A percentile compares a stretch with the other conserved stretches of the same genome.
Conservation (phyloP, 2,329 filamentous ascomycete genomes). For the Dothistroma pini region DNA sequence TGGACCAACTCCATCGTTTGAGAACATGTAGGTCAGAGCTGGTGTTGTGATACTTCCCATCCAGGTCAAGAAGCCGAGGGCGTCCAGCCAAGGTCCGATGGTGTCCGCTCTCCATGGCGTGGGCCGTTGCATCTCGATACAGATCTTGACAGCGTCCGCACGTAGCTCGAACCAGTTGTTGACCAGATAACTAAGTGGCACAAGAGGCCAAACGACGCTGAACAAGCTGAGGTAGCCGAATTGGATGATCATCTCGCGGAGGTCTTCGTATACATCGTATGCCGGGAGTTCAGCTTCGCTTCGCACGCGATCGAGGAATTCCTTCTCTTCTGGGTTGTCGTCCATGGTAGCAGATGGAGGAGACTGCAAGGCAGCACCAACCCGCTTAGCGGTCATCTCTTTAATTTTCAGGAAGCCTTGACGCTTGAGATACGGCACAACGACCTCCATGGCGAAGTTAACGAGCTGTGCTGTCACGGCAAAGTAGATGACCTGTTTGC, state of each 20-base stretch:
- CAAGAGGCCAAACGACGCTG: constrained; percentile 92
- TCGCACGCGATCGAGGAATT: constrained; percentile 76
- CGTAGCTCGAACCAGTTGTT: constrained; percentile 97
- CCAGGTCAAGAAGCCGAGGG: constrained; percentile 88
- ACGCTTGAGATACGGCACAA: constrained; percentile 82
- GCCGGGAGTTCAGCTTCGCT: constrained; percentile 75
- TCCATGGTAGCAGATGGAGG: constrained; percentile 42
- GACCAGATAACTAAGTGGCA: constrained; percentile 78
- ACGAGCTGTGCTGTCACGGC: constrained; percentile 92
- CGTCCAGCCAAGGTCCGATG: constrained; percentile 88
- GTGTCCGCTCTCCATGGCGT: constrained; percentile 87
- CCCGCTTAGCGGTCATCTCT: constrained; percentile 62
- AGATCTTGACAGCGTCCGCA: constrained; percentile 91
- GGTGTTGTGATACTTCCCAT: constrained; percentile 83
- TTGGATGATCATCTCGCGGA: constrained; percentile 84
- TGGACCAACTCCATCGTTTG: constrained; percentile 61
- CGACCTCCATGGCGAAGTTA: constrained; percentile 76
- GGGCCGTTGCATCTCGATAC: constrained; percentile 80
- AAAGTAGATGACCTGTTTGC: constrained; percentile 92
- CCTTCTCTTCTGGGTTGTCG: constrained; percentile 72
- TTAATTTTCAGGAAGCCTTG: constrained; percentile 75
- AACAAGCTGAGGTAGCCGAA: constrained; percentile 88
- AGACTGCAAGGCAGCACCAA: constrained; percentile 39
- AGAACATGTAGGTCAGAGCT: constrained; percentile 87
- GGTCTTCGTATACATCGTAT: constrained; percentile 88